These are phyloP conservation scores for Medicago truncatula DNA, from an alignment of 306 rosid species.

Conservation along the genomic window MtrunA17r5.0-ANR NC_053045.1:60135501-60136000, in stretches of 20 bases:
- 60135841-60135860: neutral
- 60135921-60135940: neutral
- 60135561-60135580: slow-evolving; percentile 26
- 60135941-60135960: slow-evolving; percentile 7
- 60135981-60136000: slow-evolving; percentile 67
- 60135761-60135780: neutral
- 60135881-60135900: slow-evolving; percentile 10
- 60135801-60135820: too few species aligned
- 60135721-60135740: too few species aligned
- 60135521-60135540: slow-evolving; percentile 69
- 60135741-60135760: neutral
- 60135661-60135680: too few species aligned
- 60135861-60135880: slow-evolving; percentile 26
- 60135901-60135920: slow-evolving; percentile 3
- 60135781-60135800: too few species aligned
- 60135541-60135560: slow-evolving; percentile 83
- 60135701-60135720: too few species aligned
- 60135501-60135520: slow-evolving; percentile 71
- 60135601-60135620: slow-evolving; percentile 17
- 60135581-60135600: slow-evolving; percentile 6
- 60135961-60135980: slow-evolving; percentile 78
- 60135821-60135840: too few species aligned
- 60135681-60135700: too few species aligned
- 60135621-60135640: neutral
- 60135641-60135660: too few species aligned